Conservation (phyloP, 1,284 basidiomycete genomes). For the Leccinum pachyderme region DNA sequence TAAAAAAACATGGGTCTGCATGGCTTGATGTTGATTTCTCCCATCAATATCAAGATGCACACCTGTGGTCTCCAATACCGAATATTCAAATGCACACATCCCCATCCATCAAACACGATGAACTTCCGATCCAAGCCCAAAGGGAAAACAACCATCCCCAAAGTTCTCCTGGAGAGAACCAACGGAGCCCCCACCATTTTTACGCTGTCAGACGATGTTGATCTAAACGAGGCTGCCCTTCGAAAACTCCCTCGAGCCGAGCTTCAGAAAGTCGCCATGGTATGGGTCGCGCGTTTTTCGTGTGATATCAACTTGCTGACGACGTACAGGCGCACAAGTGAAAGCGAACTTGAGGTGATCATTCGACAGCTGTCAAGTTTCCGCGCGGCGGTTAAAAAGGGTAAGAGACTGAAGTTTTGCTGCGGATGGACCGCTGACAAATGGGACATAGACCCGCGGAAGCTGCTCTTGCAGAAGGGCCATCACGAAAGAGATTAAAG, state of each 20-base stretch:
- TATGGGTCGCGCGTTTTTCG: conserved; percentile 4
- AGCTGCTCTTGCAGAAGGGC: background rate
- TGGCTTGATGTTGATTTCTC: background rate
- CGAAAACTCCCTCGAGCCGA: conserved; percentile 25
- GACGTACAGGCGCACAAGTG: conserved; percentile 18
- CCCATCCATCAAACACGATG: conserved; percentile 6
- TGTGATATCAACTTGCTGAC: background rate
- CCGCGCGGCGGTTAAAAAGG: conserved; percentile 7
- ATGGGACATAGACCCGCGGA: conserved; percentile 11
- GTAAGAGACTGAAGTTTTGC: conserved; percentile 3
- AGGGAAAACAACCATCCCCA: background rate
- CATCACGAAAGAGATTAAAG: conserved; percentile 18
- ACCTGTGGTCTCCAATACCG: too few relatives aligned
- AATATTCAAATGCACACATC: background rate
- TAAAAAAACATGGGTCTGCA: conserved; percentile 2
- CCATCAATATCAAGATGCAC: too few relatives aligned
- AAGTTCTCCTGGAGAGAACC: background rate
- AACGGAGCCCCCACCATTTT: too few relatives aligned
- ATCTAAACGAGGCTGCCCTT: conserved; percentile 18
- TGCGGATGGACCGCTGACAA: background rate
- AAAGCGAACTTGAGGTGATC: conserved; percentile 28
- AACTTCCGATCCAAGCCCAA: conserved; percentile 12
- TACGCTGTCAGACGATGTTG: background rate
- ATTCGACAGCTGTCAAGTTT: conserved; percentile 19
- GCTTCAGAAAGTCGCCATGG: conserved; percentile 31